Percentiles rank a stretch among this genome's conserved stretches.
Conservation (phyloP, 2,329 filamentous ascomycete genomes). For the Fusarium sp. region DNA sequence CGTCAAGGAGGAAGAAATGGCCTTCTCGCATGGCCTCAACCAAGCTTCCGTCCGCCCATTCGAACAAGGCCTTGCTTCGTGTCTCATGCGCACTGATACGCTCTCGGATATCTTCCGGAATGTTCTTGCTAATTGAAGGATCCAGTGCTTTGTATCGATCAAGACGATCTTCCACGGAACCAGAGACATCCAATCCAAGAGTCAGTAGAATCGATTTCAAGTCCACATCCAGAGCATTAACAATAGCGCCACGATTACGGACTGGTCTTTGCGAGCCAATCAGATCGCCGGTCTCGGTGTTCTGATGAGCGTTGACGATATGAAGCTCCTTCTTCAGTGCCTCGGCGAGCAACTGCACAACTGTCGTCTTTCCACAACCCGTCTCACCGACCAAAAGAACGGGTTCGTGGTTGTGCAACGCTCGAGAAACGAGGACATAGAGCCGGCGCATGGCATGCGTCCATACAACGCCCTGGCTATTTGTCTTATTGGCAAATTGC, state of each 20-base stretch:
- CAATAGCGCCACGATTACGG: conserved; percentile 82
- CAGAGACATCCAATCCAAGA: conserved; percentile 57
- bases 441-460: conserved; percentile 93
- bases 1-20: conserved; percentile 92
- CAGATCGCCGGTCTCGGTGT: conserved; percentile 95
- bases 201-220: conserved; percentile 63
- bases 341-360: conserved; percentile 92
- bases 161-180: conserved; percentile 68
- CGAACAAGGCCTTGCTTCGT: conserved; percentile 87
- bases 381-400: conserved; percentile 96
- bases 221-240: conserved; percentile 74
- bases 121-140: conserved; percentile 60
- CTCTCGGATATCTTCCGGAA: conserved; percentile 64
- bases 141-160: conserved; percentile 66
- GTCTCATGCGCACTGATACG: conserved; percentile 63
- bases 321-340: conserved; percentile 81
- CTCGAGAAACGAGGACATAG: conserved; percentile 88
- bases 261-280: conserved; percentile 96
- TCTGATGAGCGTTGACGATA: conserved; percentile 97
- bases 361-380: conserved; percentile 96
- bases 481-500: conserved; percentile 60
- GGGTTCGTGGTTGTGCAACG: conserved; percentile 90
- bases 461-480: conserved; percentile 83
- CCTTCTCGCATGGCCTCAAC: conserved; percentile 94
- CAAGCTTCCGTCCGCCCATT: conserved; percentile 95